Evolutionary conservation across 1,284 basidiomycete genomes (phyloP).

Genomic region (Cryptococcus hybrid): DNA sequence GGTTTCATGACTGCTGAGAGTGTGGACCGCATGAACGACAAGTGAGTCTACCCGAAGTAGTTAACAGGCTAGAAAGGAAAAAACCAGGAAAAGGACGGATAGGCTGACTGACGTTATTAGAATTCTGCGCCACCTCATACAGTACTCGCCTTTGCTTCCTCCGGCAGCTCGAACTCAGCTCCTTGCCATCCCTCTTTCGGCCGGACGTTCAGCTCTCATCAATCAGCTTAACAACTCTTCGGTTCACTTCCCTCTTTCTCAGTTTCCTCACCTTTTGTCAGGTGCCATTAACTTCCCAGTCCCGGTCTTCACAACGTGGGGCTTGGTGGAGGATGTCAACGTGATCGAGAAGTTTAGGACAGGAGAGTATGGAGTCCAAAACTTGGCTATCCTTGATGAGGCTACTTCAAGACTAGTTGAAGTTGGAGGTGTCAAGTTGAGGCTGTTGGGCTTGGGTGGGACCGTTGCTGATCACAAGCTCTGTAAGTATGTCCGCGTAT

Average conservation of each 20-base stretch:
- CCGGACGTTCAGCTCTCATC: conserved; percentile 39
- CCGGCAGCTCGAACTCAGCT: conserved; percentile 76
- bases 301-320: conserved; percentile 96
- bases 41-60: conserved; percentile 49
- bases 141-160: conserved; percentile 95
- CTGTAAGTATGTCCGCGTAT: conserved; percentile 61
- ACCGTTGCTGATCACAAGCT: conserved; percentile 95
- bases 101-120: conserved; percentile 26
- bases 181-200: conserved; percentile 63
- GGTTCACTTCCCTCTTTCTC: conserved; percentile 64
- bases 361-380: conserved; percentile 76
- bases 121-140: conserved; percentile 90
- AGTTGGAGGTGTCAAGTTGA: conserved; percentile 87
- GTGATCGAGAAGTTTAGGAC: conserved; percentile 90
- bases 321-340: conserved; percentile 93
- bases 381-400: conserved; percentile 90
- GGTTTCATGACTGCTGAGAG: conserved; percentile 90
- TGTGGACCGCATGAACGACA: conserved; percentile 86
- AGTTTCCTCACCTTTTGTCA: conserved; percentile 87
- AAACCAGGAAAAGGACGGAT: neutral
- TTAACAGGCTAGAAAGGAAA: neutral
- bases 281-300: conserved; percentile 84
- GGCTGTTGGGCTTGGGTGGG: conserved; percentile 91
- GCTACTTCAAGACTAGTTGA: conserved; percentile 87
- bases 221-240: conserved; percentile 59